Evolutionary conservation across 257 asterid genomes (phyloP).

Genomic region (Apocynum venetum): DNA sequence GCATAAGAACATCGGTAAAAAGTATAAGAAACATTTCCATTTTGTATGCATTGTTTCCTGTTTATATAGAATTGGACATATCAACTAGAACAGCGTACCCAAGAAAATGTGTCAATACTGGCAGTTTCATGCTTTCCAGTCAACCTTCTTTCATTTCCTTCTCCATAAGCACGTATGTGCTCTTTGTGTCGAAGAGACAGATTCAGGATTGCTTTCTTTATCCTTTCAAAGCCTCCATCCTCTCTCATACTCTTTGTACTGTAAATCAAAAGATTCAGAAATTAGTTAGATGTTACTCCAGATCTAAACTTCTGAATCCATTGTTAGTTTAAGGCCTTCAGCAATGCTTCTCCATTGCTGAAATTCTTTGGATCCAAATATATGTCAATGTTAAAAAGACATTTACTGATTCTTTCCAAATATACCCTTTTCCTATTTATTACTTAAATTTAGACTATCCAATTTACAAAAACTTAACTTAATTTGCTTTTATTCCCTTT

Average conservation of each 20-base stretch:
- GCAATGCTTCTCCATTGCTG: not conserved
- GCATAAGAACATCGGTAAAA: not conserved
- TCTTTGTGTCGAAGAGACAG: slow-evolving; percentile 90
- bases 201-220: slow-evolving; percentile 90
- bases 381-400: not conserved
- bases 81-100: slow-evolving; percentile 75
- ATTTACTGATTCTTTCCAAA: not conserved
- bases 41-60: not conserved
- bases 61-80: not conserved
- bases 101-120: slow-evolving; percentile 71
- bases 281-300: slow-evolving; percentile 1
- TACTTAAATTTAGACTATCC: too few species aligned
- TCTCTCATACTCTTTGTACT: slow-evolving; percentile 96
- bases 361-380: not conserved
- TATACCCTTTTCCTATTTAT: too few species aligned
- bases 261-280: slow-evolving; percentile 19
- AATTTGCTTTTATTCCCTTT: too few species aligned
- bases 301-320: not conserved
- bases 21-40: not conserved
- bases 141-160: slow-evolving; percentile 94
- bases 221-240: slow-evolving; percentile 90
- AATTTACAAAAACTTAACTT: too few species aligned
- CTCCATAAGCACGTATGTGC: slow-evolving; percentile 97
- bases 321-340: not conserved
- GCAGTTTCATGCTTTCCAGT: slow-evolving; percentile 99